Base-by-base conservation (phyloP, 495 filamentous ascomycete species). In the Penicillium verhagenii region DNA sequence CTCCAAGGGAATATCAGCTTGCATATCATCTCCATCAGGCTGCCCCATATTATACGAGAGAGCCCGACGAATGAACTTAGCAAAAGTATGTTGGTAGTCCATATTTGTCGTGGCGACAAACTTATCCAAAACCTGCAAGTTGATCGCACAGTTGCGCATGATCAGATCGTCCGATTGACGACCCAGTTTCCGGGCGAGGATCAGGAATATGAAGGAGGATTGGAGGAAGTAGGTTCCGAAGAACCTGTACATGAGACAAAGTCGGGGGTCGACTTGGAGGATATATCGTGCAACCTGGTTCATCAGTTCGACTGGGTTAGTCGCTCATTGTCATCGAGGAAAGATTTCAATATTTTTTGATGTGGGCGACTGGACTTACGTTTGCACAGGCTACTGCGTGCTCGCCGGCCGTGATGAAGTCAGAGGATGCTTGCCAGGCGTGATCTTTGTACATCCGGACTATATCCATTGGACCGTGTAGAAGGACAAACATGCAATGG, bases 391-490 rank as follows among this genome's bases (percentile, higher is more conserved):
- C 42, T 4, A 24, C 42, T 16, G 42, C 42, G n/a, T 45, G 42
- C n/a, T 45, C 42, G 4, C 42, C 42, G 10, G 42, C 42, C 9
- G 42, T 45, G 21, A 45, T 21, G 23, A 45, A 45, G 16, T 45
- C 42, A 4, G 14, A 16, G 9, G 42, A 45, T 25, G 42, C 21
- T 26, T 45, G 42, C 42, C 42, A 45, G 9, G 11, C 13, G 6
- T 45, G 42, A 16, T 45, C 42, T 25, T 45, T 45, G 42, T 45
- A 45, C 42, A 45, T 45, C 7, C 42, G 42, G 14, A 45, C 42
- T n/a, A 45, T 45, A 26, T 45, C 42, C 42, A 45, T 45, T 25
- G 42, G 42, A 4, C 42, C 42, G 13, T 45, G 42, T 1, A 45
- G 23, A 18, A 45, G 42, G 9, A 45, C 23, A 14, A 45, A 45